These are phyloP conservation scores for Royoungia palumana DNA, from an alignment of 768 basidiomycete genomes.

Conservation along the genomic window DNA sequence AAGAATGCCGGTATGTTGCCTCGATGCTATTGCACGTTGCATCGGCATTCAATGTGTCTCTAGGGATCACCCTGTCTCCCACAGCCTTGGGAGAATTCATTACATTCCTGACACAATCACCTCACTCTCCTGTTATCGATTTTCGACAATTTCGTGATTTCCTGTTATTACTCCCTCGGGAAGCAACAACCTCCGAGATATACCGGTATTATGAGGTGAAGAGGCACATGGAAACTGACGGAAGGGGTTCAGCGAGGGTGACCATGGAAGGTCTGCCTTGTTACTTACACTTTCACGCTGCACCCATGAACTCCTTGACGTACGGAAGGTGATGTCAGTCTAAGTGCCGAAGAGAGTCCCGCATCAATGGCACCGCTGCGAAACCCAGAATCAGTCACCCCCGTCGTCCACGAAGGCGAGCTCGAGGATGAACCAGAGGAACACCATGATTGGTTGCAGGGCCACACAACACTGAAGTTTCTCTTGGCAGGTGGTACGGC, in stretches of 20 bases:
- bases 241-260: slow-evolving; percentile 72
- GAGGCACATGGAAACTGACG: slow-evolving; percentile 69
- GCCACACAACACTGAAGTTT: slow-evolving; percentile 79
- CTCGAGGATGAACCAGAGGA: slow-evolving; percentile 60
- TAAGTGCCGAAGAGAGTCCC: slow-evolving; percentile 73
- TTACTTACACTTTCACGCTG: slow-evolving; percentile 14
- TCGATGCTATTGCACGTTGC: slow-evolving; percentile 19
- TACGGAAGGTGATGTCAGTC: slow-evolving; percentile 66
- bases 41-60: slow-evolving; percentile 12
- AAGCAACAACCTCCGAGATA: slow-evolving; percentile 78
- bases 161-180: slow-evolving; percentile 80
- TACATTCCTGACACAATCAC: slow-evolving; percentile 67
- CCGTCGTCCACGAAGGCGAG: slow-evolving; percentile 35
- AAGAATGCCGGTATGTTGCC: slow-evolving; percentile 59
- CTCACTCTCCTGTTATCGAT: slow-evolving; percentile 63
- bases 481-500: slow-evolving; percentile 92
- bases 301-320: slow-evolving; percentile 21
- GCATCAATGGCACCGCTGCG: slow-evolving; percentile 29
- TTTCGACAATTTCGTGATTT: slow-evolving; percentile 91
- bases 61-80: slow-evolving; percentile 72
- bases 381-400: slow-evolving; percentile 12
- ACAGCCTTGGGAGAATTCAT: slow-evolving; percentile 80
- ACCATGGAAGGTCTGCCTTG: slow-evolving; percentile 77
- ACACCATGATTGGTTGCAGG: slow-evolving; percentile 58
- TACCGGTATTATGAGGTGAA: slow-evolving; percentile 76